Base-by-base conservation (phyloP, 208 protist genomes). In the Trypanosoma cruzi region DNA sequence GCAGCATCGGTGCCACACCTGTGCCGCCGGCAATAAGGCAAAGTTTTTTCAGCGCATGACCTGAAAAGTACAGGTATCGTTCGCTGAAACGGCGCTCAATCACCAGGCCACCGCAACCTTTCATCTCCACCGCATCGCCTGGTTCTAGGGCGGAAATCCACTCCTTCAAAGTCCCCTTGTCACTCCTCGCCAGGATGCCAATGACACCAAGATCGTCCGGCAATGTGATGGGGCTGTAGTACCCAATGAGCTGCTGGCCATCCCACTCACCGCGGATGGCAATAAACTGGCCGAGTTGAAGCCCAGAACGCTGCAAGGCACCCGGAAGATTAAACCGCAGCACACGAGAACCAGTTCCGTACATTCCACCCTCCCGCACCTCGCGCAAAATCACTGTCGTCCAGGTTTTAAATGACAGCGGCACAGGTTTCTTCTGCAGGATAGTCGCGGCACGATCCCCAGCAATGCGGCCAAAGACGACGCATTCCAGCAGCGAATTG, bases 401-500 rank as follows among this genome's bases (percentile, higher is more conserved):
- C 84, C 84, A 90, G 32, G 76, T 64, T 26, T 64, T 71, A 26
- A 32, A 68, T 13, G 62, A 75, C 4, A 90, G 70, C 16, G 83
- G 69, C 7, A 44, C 49, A 11, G 80, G 68, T 4, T 78, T 65
- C 48, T 77, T 71, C 44, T 89, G 79, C 31, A 89, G 68, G 44
- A 90, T 87, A 28, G 84, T 87, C 40, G 80, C 80, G 0, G 87
- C 86, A 65, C 77, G 74, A 62, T 83, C 78, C 20, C 95, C 96
- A 8, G 90, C 92, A 57, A 87, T 89, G 18, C 89, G 80, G 22
- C 95, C 96, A 77, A 97, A 98, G 18, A 99, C 97, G 20, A 98
- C 93, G 64, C 93, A 98, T 77, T 98, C 96, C 46, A 99, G 78
- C 62, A 99, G 89, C 8, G 95, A 98, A 81, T 99, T 99, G 50